A percentile compares a stretch with the other conserved stretches of the same genome.
Conservation (phyloP, 352 stramenopile species). For the Phytophthora tentaculata region DNA sequence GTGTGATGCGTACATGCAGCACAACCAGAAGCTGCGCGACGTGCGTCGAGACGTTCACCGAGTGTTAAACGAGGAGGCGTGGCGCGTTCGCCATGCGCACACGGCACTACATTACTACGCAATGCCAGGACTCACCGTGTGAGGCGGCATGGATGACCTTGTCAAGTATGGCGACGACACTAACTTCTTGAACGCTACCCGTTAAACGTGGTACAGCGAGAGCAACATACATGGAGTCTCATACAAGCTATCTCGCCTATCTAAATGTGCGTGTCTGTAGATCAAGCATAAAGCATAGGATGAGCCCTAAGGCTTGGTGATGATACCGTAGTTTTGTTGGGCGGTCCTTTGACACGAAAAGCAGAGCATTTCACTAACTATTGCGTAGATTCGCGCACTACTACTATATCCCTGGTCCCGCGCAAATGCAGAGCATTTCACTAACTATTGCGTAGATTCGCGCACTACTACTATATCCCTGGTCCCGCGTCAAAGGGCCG, state of each 20-base stretch:
- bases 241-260: neutral
- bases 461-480: too few relatives aligned
- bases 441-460: too few relatives aligned
- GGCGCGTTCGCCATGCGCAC: neutral
- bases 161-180: neutral
- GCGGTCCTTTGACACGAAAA: too few relatives aligned
- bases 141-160: neutral
- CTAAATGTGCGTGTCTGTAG: neutral
- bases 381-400: too few relatives aligned
- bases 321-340: too few relatives aligned
- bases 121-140: neutral
- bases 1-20: neutral
- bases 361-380: too few relatives aligned
- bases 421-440: too few relatives aligned
- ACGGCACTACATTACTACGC: too few relatives aligned
- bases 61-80: neutral
- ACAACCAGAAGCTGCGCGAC: neutral
- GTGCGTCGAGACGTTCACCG: neutral
- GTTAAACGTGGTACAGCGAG: neutral
- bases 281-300: too few relatives aligned
- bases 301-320: too few relatives aligned
- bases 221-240: neutral
- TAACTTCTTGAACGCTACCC: neutral
- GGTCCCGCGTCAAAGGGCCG: too few relatives aligned
- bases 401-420: too few relatives aligned